Base-by-base conservation (phyloP, 441 rosid species). In the Bocquillonia castaneifolia region DNA sequence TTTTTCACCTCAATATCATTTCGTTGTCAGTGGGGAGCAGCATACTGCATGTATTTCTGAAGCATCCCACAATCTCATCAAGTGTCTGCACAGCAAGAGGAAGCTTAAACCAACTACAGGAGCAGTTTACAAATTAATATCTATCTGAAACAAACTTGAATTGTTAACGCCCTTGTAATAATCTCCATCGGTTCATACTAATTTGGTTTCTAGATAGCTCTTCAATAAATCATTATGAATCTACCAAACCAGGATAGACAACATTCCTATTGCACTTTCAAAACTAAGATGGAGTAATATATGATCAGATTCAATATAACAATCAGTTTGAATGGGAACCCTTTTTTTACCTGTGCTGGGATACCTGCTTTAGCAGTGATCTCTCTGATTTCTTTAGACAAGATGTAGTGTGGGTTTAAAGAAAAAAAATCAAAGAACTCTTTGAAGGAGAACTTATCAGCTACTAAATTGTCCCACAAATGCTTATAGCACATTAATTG, bases 401-500 rank as follows among this genome's bases (percentile, higher is more conserved):
- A 80, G 47, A 69, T 57, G 13, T 8, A 6, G 59, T 70, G 25
- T 20, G 74, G 92, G 72, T 92, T 63, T 79, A 92, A 71, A 28
- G 89, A 83, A 78, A 84, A 72, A 71, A 70, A 76, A 22, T 77
- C 64, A 6, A 63, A 77, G 14, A 72, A 67, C 22, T 57, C 18
- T 56, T 52, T 29, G 22, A 75, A 48, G 0, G 91, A 88, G 63
- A 92, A 92, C 40, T 74, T 77, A 70, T 65, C 78, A 42, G 77
- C 73, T 31, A 80, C 92, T 66, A 83, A 56, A 63, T 76, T 78
- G 73, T 92, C 98, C 93, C 95, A 92, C 77, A 90, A 69, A 68
- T 77, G 71, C 81, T 90, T 92, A 84, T 92, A 92, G 75, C 90
- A 85, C 98, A 90, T 90, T 52, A 92, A 74, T 52, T 92, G 96